Base-by-base conservation (phyloP, 805 yeast species). In the Wickerhamiella lipophila region DNA sequence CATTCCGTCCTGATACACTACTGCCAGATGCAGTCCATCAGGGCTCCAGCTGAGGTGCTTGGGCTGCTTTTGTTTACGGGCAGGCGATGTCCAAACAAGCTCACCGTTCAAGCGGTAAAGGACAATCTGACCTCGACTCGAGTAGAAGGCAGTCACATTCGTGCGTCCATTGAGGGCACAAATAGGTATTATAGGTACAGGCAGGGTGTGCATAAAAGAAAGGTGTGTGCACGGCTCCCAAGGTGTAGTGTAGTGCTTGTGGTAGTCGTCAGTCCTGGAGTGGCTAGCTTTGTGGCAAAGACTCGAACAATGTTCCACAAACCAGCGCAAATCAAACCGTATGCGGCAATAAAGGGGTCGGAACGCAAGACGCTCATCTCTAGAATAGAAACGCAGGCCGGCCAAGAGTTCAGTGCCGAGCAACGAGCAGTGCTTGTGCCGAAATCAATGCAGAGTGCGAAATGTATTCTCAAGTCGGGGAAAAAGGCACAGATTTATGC, bases 291-390 rank as follows among this genome's bases (percentile, higher is more conserved):
- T n/a, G n/a, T n/a, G n/a, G n/a, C n/a, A n/a, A n/a, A n/a, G n/a
- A n/a, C n/a, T n/a, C n/a, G n/a, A n/a, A n/a, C n/a, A n/a, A 59
- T 59, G 62, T 59, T 59, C 47, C 52, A 59, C 12, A 59, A 58
- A 44, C 58, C 56, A 23, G 59, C 60, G 12, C 32, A 47, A 16
- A 68, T 81, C 50, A 88, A 87, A 65, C 79, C 94, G 3, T 69
- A 78, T 46, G 75, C 94, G 18, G 84, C 85, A 56, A 70, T 92
- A 51, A 87, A 86, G 64, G 76, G 84, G 12, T 82, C 95, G 0
- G 96, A 86, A 55, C 69, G 92, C 36, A 74, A 83, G 54, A 72
- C 72, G 53, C 62, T 80, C 22, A 62, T 77, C 9, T 56, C 61
- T 3, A 56, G 60, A 3, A 68, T 81, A 26, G 68, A 77, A 53